phyloP scores from a whole-genome alignment of 2,329 filamentous ascomycete genomes.

The Ophiostoma populinum region DNA sequence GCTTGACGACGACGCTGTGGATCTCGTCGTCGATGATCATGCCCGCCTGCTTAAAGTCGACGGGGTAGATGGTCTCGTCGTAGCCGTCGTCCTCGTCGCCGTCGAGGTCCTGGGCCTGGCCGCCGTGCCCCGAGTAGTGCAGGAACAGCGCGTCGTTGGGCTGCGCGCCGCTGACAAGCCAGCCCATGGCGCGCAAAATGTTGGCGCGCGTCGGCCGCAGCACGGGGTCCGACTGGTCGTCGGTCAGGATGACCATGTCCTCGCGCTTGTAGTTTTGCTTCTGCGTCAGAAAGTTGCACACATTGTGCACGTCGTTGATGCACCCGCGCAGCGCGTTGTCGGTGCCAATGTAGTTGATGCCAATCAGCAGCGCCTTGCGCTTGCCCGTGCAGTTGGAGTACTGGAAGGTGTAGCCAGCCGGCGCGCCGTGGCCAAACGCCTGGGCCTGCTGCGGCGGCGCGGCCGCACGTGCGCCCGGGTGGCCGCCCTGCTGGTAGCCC shows the following conservation, averaged over 20 bases:
- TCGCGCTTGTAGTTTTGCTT: slow-evolving; percentile 55
- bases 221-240: slow-evolving; percentile 53
- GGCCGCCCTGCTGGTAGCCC: slow-evolving; percentile 4
- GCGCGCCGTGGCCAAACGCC: slow-evolving; percentile 50
- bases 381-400: slow-evolving; percentile 59
- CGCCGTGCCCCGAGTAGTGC: slow-evolving; percentile 62
- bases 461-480: slow-evolving; percentile 14
- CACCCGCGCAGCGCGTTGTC: slow-evolving; percentile 56
- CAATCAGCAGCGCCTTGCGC: slow-evolving; percentile 58
- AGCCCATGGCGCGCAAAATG: slow-evolving; percentile 57
- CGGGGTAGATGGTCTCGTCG: slow-evolving; percentile 65
- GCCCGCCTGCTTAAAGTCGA: slow-evolving; percentile 52
- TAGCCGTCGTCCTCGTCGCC: slow-evolving; percentile 64
- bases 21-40: slow-evolving; percentile 76
- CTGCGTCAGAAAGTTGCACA: slow-evolving; percentile 52
- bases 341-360: slow-evolving; percentile 67
- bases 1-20: slow-evolving; percentile 53
- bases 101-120: slow-evolving; percentile 55
- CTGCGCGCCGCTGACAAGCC: slow-evolving; percentile 53
- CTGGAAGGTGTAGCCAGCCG: slow-evolving; percentile 52
- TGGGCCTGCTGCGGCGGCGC: slow-evolving; percentile 34
- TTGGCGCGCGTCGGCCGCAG: slow-evolving; percentile 61
- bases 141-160: slow-evolving; percentile 65
- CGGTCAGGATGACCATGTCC: slow-evolving; percentile 65
- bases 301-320: slow-evolving; percentile 68